phyloP scores from a whole-genome alignment of 306 rosid species.

The Hippophae gyantsensis region DNA sequence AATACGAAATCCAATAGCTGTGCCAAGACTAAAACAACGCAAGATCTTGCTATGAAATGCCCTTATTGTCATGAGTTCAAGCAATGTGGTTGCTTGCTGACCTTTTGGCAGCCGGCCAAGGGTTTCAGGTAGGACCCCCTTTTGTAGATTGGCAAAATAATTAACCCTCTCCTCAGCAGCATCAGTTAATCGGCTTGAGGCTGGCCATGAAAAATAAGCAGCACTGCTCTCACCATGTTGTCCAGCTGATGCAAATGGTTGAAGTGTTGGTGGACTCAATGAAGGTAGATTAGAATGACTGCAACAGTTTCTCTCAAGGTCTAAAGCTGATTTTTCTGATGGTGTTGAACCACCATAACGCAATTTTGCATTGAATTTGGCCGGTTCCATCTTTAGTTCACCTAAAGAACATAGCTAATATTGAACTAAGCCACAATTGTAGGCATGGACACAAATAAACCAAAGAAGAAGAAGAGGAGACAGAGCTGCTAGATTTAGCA shows the following conservation, averaged over 20 bases:
- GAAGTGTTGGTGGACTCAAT: slow-evolving; percentile 62
- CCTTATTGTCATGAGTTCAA: slow-evolving; percentile 96
- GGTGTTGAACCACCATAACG: slow-evolving; percentile 75
- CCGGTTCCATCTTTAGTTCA: slow-evolving; percentile 66
- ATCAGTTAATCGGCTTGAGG: slow-evolving; percentile 71
- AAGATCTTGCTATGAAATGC: slow-evolving; percentile 96
- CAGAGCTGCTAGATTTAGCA: no score
- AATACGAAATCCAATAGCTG: slow-evolving; percentile 96
- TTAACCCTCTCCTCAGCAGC: slow-evolving; percentile 90
- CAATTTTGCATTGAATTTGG: slow-evolving; percentile 46
- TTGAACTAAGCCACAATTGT: no score
- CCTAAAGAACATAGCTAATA: slow-evolving; percentile 33
- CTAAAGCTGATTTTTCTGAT: slow-evolving; percentile 77
- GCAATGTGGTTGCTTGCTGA: slow-evolving; percentile 92
- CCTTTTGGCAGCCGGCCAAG: slow-evolving; percentile 82
- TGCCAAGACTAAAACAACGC: slow-evolving; percentile 89
- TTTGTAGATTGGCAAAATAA: slow-evolving; percentile 88
- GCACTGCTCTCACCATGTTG: slow-evolving; percentile 91
- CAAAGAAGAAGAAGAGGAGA: no score
- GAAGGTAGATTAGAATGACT: slow-evolving; percentile 51
- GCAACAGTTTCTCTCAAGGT: slow-evolving; percentile 66
- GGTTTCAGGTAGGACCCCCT: slow-evolving; percentile 92
- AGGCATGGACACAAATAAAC: no score
- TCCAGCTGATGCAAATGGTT: slow-evolving; percentile 64
- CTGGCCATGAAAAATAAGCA: slow-evolving; percentile 97